Conservation (phyloP, 2,329 filamentous ascomycete species). For the Lasiodiplodia hormozganensis region DNA sequence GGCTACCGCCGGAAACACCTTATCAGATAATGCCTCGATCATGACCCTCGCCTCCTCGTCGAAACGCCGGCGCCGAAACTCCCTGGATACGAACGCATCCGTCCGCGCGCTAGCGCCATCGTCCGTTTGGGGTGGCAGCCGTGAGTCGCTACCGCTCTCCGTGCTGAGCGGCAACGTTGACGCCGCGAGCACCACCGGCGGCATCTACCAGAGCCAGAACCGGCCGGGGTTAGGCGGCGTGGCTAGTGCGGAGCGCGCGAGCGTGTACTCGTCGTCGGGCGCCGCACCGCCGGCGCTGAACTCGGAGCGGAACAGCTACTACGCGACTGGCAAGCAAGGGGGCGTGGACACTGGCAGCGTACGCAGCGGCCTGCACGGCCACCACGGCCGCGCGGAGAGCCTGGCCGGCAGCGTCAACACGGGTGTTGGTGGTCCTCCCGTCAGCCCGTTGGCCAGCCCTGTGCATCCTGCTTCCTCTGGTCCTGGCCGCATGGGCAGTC, state of each 20-base stretch:
- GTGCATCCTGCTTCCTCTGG: constrained; percentile 4
- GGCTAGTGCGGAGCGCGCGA: constrained; percentile 71
- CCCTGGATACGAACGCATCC: constrained; percentile 84
- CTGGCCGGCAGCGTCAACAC: constrained; percentile 73
- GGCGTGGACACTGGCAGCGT: constrained; percentile 74
- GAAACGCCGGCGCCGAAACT: constrained; percentile 77
- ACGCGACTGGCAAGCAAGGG: constrained; percentile 60
- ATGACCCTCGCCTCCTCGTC: constrained; percentile 83
- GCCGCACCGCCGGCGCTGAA: constrained; percentile 67
- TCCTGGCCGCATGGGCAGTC: constrained; percentile 26
- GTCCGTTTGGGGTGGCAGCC: constrained; percentile 80
- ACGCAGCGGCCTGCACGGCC: constrained; percentile 77
- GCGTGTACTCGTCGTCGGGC: constrained; percentile 77
- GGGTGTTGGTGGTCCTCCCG: constrained; percentile 36
- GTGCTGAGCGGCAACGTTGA: constrained; percentile 77
- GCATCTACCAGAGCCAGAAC: constrained; percentile 60
- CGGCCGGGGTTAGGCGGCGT: constrained; percentile 62
- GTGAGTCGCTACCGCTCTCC: constrained; percentile 79
- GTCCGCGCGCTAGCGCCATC: constrained; percentile 84
- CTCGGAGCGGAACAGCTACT: constrained; percentile 84
- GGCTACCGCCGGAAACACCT: constrained; percentile 81
- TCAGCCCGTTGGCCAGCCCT: constrained; percentile 67
- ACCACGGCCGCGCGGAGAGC: constrained; percentile 79
- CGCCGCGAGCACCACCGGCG: constrained; percentile 53
- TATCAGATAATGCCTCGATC: constrained; percentile 87